Evolutionary conservation across 225 moss, liverwort and hornwort genomes (phyloP).

Genomic region (Sphagnum tenellum): DNA sequence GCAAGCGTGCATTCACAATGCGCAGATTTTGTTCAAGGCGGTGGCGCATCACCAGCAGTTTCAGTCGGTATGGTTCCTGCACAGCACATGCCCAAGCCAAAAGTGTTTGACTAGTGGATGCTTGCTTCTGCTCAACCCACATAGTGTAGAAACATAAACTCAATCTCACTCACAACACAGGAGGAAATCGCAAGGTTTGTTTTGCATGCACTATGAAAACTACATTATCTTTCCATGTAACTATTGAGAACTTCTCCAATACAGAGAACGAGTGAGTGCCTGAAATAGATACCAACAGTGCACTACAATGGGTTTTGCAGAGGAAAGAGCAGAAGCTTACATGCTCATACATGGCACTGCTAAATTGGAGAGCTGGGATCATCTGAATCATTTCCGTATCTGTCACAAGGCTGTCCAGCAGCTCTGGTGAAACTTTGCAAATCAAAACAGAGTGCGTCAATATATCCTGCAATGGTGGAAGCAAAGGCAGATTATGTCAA

Average conservation of each 20-base stretch:
- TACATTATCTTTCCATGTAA: no score
- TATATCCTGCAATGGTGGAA: slow-evolving; percentile 41
- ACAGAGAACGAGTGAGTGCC: no score
- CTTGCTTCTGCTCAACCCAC: no score
- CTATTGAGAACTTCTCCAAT: no score
- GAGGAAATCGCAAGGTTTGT: no score
- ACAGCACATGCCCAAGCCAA: not conserved
- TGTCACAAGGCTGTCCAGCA: slow-evolving; percentile 60
- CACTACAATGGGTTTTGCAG: no score
- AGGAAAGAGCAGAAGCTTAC: slow-evolving; percentile 25
- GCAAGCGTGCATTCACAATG: slow-evolving; percentile 68
- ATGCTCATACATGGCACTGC: slow-evolving; percentile 65
- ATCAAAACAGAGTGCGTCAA: slow-evolving; percentile 80
- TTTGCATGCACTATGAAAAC: no score
- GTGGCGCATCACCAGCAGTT: slow-evolving; percentile 81
- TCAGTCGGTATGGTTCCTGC: slow-evolving; percentile 92
- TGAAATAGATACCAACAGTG: no score
- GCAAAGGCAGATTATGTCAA: no score
- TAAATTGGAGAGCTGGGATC: slow-evolving; percentile 61
- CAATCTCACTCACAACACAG: no score
- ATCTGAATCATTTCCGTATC: slow-evolving; percentile 71
- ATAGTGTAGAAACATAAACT: no score
- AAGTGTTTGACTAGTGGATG: no score
- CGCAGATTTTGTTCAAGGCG: slow-evolving; percentile 90
- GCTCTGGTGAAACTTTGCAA: slow-evolving; percentile 53